A percentile compares a stretch with the other conserved stretches of the same genome.
phyloP scores from a whole-genome alignment of 2,329 filamentous ascomycete genomes.

The Diplodia corticola region DNA sequence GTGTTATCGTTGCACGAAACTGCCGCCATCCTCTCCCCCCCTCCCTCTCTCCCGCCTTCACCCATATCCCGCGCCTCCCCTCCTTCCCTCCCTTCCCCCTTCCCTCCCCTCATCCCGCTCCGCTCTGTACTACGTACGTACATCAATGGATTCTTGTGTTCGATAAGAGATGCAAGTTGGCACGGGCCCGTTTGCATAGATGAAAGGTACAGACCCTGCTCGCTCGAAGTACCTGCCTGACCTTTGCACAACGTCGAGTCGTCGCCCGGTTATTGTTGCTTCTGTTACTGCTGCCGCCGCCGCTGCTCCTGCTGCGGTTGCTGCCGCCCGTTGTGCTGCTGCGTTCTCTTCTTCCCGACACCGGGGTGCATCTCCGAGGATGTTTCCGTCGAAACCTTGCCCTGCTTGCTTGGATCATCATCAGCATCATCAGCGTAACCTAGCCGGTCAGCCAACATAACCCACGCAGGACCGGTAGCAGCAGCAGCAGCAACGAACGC shows the following conservation, averaged over 20 bases:
- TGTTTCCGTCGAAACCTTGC: not conserved
- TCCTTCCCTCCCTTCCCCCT: not conserved
- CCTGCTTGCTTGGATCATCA: not conserved
- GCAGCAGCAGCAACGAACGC: too few species aligned
- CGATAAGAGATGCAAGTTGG: not conserved
- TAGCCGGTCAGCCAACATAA: not conserved
- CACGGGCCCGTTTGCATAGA: constrained; percentile 6
- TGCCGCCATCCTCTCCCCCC: not conserved
- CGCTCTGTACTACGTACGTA: constrained; percentile 1
- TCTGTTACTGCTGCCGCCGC: not conserved
- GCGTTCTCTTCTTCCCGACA: too few species aligned
- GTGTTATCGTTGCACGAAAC: constrained; percentile 4
- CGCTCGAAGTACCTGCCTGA: not conserved
- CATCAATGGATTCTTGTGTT: not conserved
- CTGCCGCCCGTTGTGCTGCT: too few species aligned
- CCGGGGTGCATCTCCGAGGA: not conserved
- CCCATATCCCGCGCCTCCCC: not conserved
- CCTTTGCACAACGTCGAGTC: not conserved
- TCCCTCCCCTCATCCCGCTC: constrained; percentile 3
- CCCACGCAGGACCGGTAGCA: too few species aligned
- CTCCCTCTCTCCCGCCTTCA: not conserved
- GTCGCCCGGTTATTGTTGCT: not conserved
- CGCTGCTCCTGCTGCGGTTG: not conserved
- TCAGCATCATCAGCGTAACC: not conserved
- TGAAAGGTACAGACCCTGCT: not conserved